phyloP scores from a whole-genome alignment of 139 green algal species.

The Chlorella sp. region DNA sequence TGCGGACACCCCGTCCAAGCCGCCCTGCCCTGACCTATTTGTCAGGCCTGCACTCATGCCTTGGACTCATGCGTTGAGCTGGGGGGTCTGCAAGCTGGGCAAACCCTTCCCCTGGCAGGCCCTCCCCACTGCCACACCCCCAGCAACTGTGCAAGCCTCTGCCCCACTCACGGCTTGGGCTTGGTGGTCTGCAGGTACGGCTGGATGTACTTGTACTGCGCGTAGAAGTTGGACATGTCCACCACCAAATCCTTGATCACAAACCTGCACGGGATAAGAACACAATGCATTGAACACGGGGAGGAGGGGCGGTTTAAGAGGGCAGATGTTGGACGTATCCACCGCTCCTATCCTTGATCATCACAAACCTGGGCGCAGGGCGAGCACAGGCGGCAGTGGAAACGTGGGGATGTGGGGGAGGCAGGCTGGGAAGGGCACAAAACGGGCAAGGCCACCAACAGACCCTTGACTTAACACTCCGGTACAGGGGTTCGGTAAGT shows the following conservation, averaged over 20 bases:
- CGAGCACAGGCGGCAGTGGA: too few relatives aligned
- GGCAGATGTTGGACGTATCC: conserved; percentile 99
- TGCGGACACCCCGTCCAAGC: too few relatives aligned
- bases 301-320: too few relatives aligned
- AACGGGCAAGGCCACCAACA: too few relatives aligned
- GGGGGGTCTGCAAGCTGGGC: conserved; percentile 96
- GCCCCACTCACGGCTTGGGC: conserved; percentile 44
- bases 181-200: conserved; percentile 92
- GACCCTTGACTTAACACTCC: too few relatives aligned
- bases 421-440: too few relatives aligned
- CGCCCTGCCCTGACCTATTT: not conserved
- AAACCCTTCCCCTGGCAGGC: conserved; percentile 34
- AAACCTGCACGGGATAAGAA: conserved; percentile 81
- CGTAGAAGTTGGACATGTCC: conserved; percentile 99
- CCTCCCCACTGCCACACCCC: not conserved
- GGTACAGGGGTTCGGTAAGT: too few relatives aligned
- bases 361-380: too few relatives aligned
- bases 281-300: too few relatives aligned
- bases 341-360: conserved; percentile 98
- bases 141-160: not conserved
- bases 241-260: conserved; percentile 97
- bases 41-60: not conserved
- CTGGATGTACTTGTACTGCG: conserved; percentile 98
- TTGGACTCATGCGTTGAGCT: conserved; percentile 46
- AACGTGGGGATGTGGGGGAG: too few relatives aligned